These are phyloP conservation scores for Penicillium sp. DNA, from an alignment of 2,329 filamentous ascomycete species.

Conservation along the genomic window DNA sequence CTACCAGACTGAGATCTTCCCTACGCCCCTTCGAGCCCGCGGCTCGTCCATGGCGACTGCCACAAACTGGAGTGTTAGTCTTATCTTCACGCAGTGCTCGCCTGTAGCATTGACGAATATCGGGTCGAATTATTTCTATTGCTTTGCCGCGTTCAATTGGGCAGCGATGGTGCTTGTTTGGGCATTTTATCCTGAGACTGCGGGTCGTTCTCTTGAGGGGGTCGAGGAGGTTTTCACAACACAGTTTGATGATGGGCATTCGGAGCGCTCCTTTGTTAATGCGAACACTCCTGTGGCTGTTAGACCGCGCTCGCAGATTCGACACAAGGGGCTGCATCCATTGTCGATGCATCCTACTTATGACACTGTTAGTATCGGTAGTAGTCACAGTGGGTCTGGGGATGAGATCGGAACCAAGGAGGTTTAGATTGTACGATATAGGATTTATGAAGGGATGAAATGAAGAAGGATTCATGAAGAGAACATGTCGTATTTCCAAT, in stretches of 20 bases:
- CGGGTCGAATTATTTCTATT: constrained; percentile 53
- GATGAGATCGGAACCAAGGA: not conserved
- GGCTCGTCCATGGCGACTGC: constrained; percentile 48
- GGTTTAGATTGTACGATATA: not conserved
- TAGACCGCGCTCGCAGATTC: constrained; percentile 15
- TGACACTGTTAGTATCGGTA: constrained; percentile 12
- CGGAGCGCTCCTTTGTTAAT: not conserved
- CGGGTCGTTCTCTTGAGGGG: constrained; percentile 33
- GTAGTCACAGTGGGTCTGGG: constrained; percentile 14
- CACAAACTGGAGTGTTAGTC: constrained; percentile 48
- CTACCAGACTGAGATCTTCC: constrained; percentile 51
- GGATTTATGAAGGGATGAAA: constrained; percentile 3
- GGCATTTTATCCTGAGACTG: constrained; percentile 38
- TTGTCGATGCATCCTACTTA: constrained; percentile 24
- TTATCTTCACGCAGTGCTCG: constrained; percentile 53
- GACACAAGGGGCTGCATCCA: constrained; percentile 21
- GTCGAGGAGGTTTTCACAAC: constrained; percentile 31
- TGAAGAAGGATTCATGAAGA: not conserved
- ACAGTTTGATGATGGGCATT: not conserved
- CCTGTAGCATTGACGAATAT: constrained; percentile 46
- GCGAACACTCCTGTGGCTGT: not conserved
- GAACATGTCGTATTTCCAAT: too few relatives aligned
- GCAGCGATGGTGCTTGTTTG: constrained; percentile 39
- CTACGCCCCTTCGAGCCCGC: constrained; percentile 44
- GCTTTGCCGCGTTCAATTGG: constrained; percentile 52